Evolutionary conservation across 179 eudicot species (phyloP).

Genomic region (Silene vulgaris): DNA sequence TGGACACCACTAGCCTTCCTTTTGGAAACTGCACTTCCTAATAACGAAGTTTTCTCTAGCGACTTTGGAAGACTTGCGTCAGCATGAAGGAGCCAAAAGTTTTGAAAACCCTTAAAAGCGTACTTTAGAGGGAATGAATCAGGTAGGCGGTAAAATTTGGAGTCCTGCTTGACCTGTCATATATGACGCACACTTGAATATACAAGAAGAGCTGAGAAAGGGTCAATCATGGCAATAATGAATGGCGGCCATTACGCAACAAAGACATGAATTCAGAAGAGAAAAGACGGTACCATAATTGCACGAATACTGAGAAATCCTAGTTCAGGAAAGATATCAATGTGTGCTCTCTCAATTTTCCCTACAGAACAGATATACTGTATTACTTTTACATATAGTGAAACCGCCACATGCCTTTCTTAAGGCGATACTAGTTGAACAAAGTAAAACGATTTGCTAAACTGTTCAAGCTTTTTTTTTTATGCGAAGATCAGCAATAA

Average conservation of each 20-base stretch:
- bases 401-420: background rate
- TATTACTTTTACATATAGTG: constrained; percentile 2
- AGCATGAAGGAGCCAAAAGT: constrained; percentile 38
- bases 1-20: background rate
- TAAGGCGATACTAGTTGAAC: background rate
- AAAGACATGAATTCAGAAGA: background rate
- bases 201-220: background rate
- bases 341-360: constrained; percentile 49
- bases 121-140: constrained; percentile 44
- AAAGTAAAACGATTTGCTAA: too few species aligned
- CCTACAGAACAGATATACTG: constrained; percentile 34
- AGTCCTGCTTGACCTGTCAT: constrained; percentile 48
- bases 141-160: constrained; percentile 44
- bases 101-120: constrained; percentile 34
- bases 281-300: constrained; percentile 37
- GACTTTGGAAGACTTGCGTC: constrained; percentile 24
- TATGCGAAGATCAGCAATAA: too few species aligned
- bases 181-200: constrained; percentile 10
- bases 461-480: too few species aligned
- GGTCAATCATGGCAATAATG: background rate
- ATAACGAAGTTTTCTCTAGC: constrained; percentile 4
- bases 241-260: background rate
- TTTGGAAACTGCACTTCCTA: constrained; percentile 8
- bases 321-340: constrained; percentile 47
- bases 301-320: constrained; percentile 42